These are phyloP conservation scores for Phytopythium mirpurense DNA, from an alignment of 352 stramenopile species.

Conservation along the genomic window DNA sequence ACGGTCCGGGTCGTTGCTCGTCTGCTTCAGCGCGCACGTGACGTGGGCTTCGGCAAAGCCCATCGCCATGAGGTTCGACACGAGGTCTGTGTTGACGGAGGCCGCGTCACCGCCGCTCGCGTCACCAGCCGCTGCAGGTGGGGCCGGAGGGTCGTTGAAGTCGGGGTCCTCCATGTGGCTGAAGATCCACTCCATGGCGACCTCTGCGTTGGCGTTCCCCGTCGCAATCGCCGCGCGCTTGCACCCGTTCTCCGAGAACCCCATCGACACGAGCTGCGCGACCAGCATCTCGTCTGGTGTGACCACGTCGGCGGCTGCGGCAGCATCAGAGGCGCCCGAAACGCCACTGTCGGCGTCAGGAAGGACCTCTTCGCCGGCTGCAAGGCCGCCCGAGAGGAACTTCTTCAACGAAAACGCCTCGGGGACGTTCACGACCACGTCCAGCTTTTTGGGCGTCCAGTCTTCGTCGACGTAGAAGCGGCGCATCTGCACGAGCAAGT, in stretches of 20 bases:
- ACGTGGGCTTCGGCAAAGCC: constrained; percentile 89
- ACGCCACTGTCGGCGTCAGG: constrained; percentile 44
- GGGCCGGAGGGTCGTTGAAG: constrained; percentile 92
- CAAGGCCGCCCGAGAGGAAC: constrained; percentile 85
- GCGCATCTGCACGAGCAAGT: constrained; percentile 96
- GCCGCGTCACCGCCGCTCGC: constrained; percentile 2
- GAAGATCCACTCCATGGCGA: constrained; percentile 98
- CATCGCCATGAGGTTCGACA: constrained; percentile 75
- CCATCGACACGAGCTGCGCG: constrained; percentile 96
- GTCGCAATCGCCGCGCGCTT: constrained; percentile 93
- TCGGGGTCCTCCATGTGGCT: constrained; percentile 97
- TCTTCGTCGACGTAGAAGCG: constrained; percentile 95
- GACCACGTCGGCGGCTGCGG: constrained; percentile 17
- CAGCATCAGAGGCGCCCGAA: not conserved
- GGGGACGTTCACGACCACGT: constrained; percentile 95
- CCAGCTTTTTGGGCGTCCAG: constrained; percentile 97
- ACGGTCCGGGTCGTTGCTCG: constrained; percentile 86
- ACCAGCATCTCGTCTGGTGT: constrained; percentile 90
- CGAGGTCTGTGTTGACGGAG: constrained; percentile 70
- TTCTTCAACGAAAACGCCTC: constrained; percentile 75
- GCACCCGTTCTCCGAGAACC: constrained; percentile 97
- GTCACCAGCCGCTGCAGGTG: not conserved
- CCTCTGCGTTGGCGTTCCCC: constrained; percentile 88
- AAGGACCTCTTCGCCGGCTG: constrained; percentile 84
- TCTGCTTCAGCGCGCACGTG: constrained; percentile 91